Conservation (phyloP, 2,329 filamentous ascomycete genomes). For the Aspergillus persii region DNA sequence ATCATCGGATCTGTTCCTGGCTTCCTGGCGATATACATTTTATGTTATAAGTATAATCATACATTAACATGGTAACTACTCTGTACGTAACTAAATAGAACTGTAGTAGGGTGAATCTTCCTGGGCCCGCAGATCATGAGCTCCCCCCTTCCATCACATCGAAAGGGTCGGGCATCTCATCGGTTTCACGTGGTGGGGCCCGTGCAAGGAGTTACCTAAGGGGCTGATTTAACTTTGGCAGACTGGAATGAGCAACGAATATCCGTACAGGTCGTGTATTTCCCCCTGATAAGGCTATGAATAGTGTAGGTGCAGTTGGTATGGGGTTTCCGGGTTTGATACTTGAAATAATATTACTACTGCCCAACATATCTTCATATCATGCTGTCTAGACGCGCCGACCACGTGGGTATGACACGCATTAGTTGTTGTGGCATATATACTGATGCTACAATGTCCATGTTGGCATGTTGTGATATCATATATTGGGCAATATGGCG, state of each 20-base stretch:
- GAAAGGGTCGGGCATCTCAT: not conserved
- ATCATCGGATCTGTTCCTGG: not conserved
- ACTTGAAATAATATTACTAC: not conserved
- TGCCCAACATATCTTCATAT: not conserved
- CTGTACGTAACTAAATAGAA: too few relatives aligned
- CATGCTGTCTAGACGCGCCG: not conserved
- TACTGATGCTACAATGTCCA: not conserved
- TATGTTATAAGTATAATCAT: not conserved
- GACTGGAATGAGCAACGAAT: not conserved
- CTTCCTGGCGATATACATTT: not conserved
- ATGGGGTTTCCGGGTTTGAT: too few relatives aligned
- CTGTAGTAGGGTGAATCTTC: not conserved
- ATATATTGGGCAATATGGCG: not conserved
- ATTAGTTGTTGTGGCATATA: not conserved
- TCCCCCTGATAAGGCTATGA: not conserved
- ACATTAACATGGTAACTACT: too few relatives aligned
- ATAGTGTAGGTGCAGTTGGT: not conserved
- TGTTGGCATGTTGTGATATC: not conserved
- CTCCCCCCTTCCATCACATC: not conserved
- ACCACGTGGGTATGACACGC: not conserved
- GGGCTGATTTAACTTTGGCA: not conserved
- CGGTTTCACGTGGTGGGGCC: not conserved
- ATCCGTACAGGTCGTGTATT: not conserved
- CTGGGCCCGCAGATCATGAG: not conserved
- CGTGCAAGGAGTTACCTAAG: not conserved